Evolutionary conservation across 768 basidiomycete species (phyloP), one percentile per base, ranked within the genome.

Genomic region (Trametes cingulata): DNA sequence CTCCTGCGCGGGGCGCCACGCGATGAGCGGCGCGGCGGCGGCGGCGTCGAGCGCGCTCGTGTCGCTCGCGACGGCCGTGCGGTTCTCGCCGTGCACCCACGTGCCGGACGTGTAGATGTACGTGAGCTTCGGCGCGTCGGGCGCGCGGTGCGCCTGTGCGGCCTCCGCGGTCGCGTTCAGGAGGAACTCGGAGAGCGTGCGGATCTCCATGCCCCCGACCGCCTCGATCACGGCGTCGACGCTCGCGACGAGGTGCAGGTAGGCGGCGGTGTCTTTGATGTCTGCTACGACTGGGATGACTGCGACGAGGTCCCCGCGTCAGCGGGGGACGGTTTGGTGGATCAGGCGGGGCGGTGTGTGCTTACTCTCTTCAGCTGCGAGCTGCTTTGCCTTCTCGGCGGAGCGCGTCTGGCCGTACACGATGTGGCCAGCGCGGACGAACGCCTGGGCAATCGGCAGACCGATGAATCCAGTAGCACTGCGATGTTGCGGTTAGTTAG

Each of bases 381-480:
- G 71, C 36, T 53, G 47, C 29, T 72, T 73, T 0, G 68, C 74
- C 48, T 77, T 78, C 2, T 46, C 64, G 12, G 56, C 46, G 0
- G 77, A 78, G 41, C 81, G 76, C 0, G 79, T 79, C 29, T 73
- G 64, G 17, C 80, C 80, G 54, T 78, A 80, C 0, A 81, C 81
- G 20, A 74, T 71, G 53, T 82, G 78, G 0, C 81, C 81, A 0
- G 74, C 76, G 27, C 80, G 77, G 9, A 74, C 70, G 35, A 81
- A 73, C 0, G 81, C 81, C 56, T 78, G 76, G 3, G 78, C 73
- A 17, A 74, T 73, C 5, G 80, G 78, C 6, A 75, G 60, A 0
- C 79, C 80, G 41, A 81, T 75, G 67, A 77, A 79, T 20, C 80
- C 80, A 25, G 76, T 74, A 24, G 79, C 77, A 36, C 79, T 80